Evolutionary conservation across 2,329 filamentous ascomycete species (phyloP).

Genomic region (Xylariaceae sp.): DNA sequence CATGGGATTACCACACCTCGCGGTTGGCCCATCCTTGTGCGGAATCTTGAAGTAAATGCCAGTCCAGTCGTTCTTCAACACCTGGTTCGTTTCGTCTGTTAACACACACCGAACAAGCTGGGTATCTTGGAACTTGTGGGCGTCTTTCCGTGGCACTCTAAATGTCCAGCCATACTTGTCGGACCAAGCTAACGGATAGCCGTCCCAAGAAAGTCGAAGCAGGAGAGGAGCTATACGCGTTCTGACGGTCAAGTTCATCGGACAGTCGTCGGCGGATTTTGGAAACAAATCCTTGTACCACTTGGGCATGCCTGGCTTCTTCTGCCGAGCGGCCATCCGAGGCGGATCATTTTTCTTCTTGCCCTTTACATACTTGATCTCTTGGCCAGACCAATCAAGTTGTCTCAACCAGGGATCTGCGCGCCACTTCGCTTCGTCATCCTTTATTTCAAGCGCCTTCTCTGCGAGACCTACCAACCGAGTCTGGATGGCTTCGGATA

Average conservation of each 20-base stretch:
- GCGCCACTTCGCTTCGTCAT: constrained; percentile 60
- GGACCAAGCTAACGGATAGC: constrained; percentile 86
- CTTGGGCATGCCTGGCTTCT: constrained; percentile 87
- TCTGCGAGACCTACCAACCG: constrained; percentile 69
- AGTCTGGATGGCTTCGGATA: constrained; percentile 72
- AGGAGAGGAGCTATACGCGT: constrained; percentile 83
- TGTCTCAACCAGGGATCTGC: constrained; percentile 89
- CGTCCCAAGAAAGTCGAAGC: constrained; percentile 81
- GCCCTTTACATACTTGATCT: constrained; percentile 83
- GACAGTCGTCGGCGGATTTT: constrained; percentile 52
- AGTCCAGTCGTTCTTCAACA: constrained; percentile 59
- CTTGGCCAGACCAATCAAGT: constrained; percentile 92
- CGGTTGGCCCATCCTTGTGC: constrained; percentile 86
- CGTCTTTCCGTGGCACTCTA: constrained; percentile 59
- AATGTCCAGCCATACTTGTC: constrained; percentile 93
- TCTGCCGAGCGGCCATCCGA: constrained; percentile 74
- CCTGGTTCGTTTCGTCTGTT: constrained; percentile 62
- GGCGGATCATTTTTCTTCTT: constrained; percentile 82
- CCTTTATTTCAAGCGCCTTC: constrained; percentile 70
- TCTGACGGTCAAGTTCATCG: constrained; percentile 74
- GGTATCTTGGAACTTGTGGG: constrained; percentile 60
- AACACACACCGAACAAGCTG: constrained; percentile 73
- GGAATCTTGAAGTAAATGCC: constrained; percentile 86
- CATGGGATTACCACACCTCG: constrained; percentile 79
- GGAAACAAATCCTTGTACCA: constrained; percentile 93